phyloP scores from a whole-genome alignment of 805 yeast species.

The Sungouiozyma ichnusensis region DNA sequence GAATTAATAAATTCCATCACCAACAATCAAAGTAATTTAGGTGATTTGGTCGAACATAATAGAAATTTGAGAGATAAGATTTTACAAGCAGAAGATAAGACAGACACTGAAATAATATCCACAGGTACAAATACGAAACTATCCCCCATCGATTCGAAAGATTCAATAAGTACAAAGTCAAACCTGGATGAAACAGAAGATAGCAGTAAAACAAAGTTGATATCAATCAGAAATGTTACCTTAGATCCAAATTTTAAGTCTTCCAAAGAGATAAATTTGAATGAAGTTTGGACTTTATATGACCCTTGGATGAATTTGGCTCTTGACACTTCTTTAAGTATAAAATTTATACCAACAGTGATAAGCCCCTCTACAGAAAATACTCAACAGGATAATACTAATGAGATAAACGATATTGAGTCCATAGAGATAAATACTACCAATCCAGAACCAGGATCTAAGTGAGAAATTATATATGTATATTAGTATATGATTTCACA shows the following conservation, averaged over 20 bases:
- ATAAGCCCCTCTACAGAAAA: conserved; percentile 1
- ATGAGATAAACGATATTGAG: background rate
- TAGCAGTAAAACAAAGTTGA: background rate
- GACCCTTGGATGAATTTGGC: conserved; percentile 30
- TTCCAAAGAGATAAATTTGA: conserved; percentile 19
- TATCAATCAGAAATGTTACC: conserved; percentile 13
- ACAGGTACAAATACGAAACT: background rate
- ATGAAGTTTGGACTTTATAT: conserved; percentile 24
- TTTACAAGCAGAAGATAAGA: background rate
- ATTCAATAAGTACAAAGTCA: background rate
- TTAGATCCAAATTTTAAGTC: conserved; percentile 11
- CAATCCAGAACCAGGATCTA: too few species aligned
- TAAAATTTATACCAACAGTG: conserved; percentile 27
- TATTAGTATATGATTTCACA: too few species aligned
- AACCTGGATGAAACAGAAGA: conserved; percentile 2
- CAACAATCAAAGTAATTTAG: background rate
- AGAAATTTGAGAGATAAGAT: background rate
- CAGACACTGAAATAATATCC: background rate
- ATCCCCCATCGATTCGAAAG: background rate
- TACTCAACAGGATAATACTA: background rate
- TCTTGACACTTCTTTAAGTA: conserved; percentile 27
- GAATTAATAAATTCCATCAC: background rate
- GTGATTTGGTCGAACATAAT: background rate
- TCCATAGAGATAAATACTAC: too few species aligned
- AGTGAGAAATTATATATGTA: too few species aligned